These are phyloP conservation scores for Penicillium paradoxum DNA, from an alignment of 495 filamentous ascomycete species.

Conservation along the genomic window DNA sequence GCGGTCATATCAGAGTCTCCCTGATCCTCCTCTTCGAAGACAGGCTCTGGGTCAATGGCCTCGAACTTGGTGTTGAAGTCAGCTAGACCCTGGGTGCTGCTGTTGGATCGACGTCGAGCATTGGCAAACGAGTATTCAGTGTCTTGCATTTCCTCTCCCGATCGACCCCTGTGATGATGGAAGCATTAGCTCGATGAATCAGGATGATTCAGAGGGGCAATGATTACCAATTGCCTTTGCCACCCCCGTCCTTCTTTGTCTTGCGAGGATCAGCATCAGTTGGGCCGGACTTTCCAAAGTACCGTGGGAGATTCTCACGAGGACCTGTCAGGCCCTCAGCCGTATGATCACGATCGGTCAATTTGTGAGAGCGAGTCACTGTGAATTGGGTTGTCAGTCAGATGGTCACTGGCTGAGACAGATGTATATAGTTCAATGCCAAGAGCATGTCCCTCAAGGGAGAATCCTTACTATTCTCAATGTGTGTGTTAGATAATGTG, in stretches of 20 bases:
- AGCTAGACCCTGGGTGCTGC: constrained; percentile 62
- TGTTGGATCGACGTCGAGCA: constrained; percentile 87
- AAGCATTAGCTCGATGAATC: constrained; percentile 1
- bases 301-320: constrained; percentile 76
- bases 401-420: neutral
- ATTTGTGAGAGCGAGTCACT: constrained; percentile 97
- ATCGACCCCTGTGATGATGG: constrained; percentile 59
- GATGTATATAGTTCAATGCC: neutral
- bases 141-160: constrained; percentile 78
- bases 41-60: constrained; percentile 72
- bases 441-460: neutral
- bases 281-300: constrained; percentile 84
- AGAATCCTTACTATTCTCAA: neutral
- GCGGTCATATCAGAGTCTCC: constrained; percentile 42
- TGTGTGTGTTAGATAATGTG: neutral
- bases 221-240: constrained; percentile 88
- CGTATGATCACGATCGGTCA: constrained; percentile 80
- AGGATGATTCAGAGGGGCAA: neutral
- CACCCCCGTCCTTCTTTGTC: constrained; percentile 92
- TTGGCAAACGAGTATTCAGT: constrained; percentile 76
- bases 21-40: constrained; percentile 81
- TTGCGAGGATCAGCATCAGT: constrained; percentile 80
- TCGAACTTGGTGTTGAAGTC: constrained; percentile 89
- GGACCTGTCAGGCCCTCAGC: constrained; percentile 57
- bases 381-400: neutral